Percentiles rank a stretch among this genome's conserved stretches.
Conservation (phyloP, 2,329 filamentous ascomycete genomes). For the Hypoxylon sp. region DNA sequence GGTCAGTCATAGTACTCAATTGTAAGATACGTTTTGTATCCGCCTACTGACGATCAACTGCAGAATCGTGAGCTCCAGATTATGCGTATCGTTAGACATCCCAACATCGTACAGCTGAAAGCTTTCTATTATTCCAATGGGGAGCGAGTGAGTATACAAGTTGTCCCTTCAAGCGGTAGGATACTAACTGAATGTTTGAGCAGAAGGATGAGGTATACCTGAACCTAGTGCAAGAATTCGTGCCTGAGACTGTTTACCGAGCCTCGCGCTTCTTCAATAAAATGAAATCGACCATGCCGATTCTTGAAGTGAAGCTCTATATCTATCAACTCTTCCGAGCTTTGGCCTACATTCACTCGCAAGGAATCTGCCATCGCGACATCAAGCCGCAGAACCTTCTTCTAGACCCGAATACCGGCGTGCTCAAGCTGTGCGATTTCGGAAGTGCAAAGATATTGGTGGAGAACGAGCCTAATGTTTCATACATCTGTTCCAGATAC, state of each 20-base stretch:
- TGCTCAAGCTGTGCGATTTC: constrained; percentile 98
- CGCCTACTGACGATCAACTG: constrained; percentile 33
- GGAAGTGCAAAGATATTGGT: constrained; percentile 98
- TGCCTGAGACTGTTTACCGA: constrained; percentile 97
- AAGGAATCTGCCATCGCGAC: constrained; percentile 98
- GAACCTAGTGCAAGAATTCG: constrained; percentile 97
- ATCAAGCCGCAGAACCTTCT: constrained; percentile 99
- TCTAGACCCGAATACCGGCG: constrained; percentile 88
- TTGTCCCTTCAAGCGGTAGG: not conserved
- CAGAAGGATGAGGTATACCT: constrained; percentile 99
- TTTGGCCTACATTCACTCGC: constrained; percentile 97
- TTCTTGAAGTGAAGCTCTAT: constrained; percentile 98
- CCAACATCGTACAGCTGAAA: constrained; percentile 98
- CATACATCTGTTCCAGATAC: constrained; percentile 99
- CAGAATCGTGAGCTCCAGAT: constrained; percentile 99
- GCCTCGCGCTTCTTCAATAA: constrained; percentile 99
- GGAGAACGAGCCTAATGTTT: constrained; percentile 98
- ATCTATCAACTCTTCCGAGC: constrained; percentile 99
- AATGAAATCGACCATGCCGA: constrained; percentile 99
- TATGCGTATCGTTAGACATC: constrained; percentile 98
- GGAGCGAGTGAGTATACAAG: constrained; percentile 79
- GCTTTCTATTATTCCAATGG: constrained; percentile 99
- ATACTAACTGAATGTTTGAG: constrained; percentile 34
- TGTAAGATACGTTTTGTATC: constrained; percentile 3
- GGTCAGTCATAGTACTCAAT: constrained; percentile 64